Conservation (phyloP, 768 basidiomycete genomes). For the Pisolithus orientalis region DNA sequence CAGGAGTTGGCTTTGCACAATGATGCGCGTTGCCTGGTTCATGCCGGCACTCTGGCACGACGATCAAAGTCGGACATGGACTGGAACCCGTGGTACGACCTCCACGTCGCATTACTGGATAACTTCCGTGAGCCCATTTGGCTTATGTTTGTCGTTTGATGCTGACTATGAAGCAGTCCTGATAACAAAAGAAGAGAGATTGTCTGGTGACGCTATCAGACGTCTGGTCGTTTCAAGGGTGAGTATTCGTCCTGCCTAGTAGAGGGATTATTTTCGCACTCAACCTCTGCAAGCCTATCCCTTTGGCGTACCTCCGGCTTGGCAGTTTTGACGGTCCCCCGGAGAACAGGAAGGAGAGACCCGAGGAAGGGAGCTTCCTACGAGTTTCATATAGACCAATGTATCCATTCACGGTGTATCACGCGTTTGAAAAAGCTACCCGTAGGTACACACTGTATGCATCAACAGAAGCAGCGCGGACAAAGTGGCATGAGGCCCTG, state of each 20-base stretch:
- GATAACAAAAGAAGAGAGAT: slow-evolving; percentile 55
- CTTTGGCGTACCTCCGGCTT: slow-evolving; percentile 70
- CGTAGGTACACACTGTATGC: slow-evolving; percentile 74
- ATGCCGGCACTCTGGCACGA: slow-evolving; percentile 59
- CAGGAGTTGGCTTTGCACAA: slow-evolving; percentile 78
- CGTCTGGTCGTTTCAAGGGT: slow-evolving; percentile 64
- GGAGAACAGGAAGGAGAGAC: slow-evolving; percentile 58
- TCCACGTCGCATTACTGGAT: slow-evolving; percentile 63
- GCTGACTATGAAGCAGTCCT: slow-evolving; percentile 41
- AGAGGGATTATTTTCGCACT: slow-evolving; percentile 5
- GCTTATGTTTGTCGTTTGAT: not conserved
- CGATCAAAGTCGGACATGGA: slow-evolving; percentile 57
- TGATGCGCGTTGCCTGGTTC: slow-evolving; percentile 65
- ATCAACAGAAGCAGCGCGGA: slow-evolving; percentile 46
- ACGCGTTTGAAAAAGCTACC: slow-evolving; percentile 47
- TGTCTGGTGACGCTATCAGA: slow-evolving; percentile 39
- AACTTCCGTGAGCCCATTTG: slow-evolving; percentile 55
- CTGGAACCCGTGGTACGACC: slow-evolving; percentile 66
- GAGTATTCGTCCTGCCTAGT: slow-evolving; percentile 17
- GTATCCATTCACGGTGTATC: slow-evolving; percentile 76
- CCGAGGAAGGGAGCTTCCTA: slow-evolving; percentile 51
- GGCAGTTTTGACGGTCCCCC: slow-evolving; percentile 54
- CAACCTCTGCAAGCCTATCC: slow-evolving; percentile 54
- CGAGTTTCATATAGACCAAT: slow-evolving; percentile 47
- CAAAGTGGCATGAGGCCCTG: slow-evolving; percentile 58